Conservation (phyloP, 768 basidiomycete species). For the Mrakia frigida region DNA sequence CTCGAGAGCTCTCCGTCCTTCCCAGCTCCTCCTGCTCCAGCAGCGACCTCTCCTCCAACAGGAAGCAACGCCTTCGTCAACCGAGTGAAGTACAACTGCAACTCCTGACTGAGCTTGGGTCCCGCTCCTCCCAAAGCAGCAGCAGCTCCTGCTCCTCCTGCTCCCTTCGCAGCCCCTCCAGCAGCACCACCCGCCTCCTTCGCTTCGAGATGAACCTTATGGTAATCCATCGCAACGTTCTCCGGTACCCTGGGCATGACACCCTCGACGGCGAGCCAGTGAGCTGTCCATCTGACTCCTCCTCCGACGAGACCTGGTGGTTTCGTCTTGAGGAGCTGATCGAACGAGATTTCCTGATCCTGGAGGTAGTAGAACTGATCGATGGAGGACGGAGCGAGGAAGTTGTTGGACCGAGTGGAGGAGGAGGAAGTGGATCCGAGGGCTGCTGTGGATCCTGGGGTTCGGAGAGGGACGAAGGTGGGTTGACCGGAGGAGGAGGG, state of each 20-base stretch:
- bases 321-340: slow-evolving; percentile 66
- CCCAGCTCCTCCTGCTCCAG: not conserved
- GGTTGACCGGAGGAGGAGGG: slow-evolving; percentile 42
- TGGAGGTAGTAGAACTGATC: slow-evolving; percentile 73
- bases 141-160: not conserved
- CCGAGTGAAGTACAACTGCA: slow-evolving; percentile 90
- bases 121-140: slow-evolving; percentile 46
- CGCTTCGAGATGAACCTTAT: not conserved
- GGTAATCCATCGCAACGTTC: slow-evolving; percentile 48
- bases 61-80: slow-evolving; percentile 79
- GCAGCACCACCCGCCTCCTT: not conserved
- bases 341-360: slow-evolving; percentile 96
- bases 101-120: slow-evolving; percentile 84
- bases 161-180: not conserved
- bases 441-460: not conserved
- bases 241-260: slow-evolving; percentile 95
- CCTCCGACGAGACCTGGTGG: slow-evolving; percentile 37
- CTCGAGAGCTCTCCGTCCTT: slow-evolving; percentile 36
- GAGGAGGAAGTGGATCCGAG: slow-evolving; percentile 31
- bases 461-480: slow-evolving; percentile 43
- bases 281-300: slow-evolving; percentile 54
- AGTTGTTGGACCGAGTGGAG: slow-evolving; percentile 16
- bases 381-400: not conserved
- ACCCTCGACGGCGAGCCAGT: slow-evolving; percentile 98
- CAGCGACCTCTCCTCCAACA: not conserved